Evolutionary conservation across 352 stramenopile species (phyloP).

Genomic region (Globisporangium nodosum): DNA sequence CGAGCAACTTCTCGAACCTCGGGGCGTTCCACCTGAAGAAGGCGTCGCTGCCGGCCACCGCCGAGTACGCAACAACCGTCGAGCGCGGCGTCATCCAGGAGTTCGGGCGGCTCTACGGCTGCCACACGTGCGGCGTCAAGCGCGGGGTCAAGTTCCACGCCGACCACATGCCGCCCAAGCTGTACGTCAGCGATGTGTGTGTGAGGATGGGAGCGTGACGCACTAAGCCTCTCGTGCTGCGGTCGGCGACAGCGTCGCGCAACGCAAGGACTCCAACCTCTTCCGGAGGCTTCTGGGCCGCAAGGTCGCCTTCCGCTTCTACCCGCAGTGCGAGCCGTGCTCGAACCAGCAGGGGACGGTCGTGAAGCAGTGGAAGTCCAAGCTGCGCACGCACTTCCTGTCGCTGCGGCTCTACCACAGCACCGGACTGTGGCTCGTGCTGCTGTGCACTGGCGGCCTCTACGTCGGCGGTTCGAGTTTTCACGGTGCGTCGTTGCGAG

Average conservation of each 20-base stretch:
- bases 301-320: slow-evolving; percentile 73
- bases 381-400: slow-evolving; percentile 56
- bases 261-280: slow-evolving; percentile 38
- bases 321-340: slow-evolving; percentile 78
- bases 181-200: slow-evolving; percentile 28
- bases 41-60: slow-evolving; percentile 65
- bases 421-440: slow-evolving; percentile 76
- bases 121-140: slow-evolving; percentile 78
- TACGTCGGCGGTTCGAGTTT: slow-evolving; percentile 69
- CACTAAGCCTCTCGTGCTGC: not conserved
- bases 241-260: slow-evolving; percentile 38
- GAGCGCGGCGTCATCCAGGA: slow-evolving; percentile 70
- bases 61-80: slow-evolving; percentile 58
- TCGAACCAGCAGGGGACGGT: slow-evolving; percentile 68
- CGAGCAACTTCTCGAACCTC: slow-evolving; percentile 66
- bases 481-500: slow-evolving; percentile 18
- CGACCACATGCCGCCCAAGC: slow-evolving; percentile 83
- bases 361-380: slow-evolving; percentile 61
- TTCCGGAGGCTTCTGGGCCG: slow-evolving; percentile 32
- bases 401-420: slow-evolving; percentile 68
- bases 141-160: slow-evolving; percentile 63
- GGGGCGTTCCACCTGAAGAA: slow-evolving; percentile 78
- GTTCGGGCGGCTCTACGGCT: slow-evolving; percentile 74
- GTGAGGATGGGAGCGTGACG: not conserved
- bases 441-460: slow-evolving; percentile 67